Evolutionary conservation across 306 rosid species (phyloP), one percentile per base, ranked within the genome.

Genomic region (Cercis canadensis): DNA sequence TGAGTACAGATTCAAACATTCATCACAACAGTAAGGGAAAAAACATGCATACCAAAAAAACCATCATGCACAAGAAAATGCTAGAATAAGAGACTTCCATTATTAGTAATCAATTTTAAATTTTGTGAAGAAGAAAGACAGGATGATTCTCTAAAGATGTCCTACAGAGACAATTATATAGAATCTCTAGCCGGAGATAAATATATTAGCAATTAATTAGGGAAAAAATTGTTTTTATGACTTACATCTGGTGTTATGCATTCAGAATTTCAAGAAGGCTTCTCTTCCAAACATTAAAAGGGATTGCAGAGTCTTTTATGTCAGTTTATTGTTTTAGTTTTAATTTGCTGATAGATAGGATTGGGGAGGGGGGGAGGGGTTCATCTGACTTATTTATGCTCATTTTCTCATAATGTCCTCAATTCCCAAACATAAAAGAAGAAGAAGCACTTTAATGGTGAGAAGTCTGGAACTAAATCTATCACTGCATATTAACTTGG

Each of bases 271-370:
- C n/a, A 39, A 34, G 58, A 72, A 61, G 39, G 21, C 57, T 32
- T 58, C 70, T 49, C 39, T 33, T 57, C 54, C 60, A 39, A 44
- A 68, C 39, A 24, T 61, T 69, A 60, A 55, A 63, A 63, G 33
- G 47, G 32, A 44, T 34, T 45, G 13, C 41, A 21, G 46, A 56
- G 49, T 56, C 17, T 39, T 57, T 7, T 39, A 56, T 49, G 31
- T 31, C 37, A 39, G 31, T 65, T 1, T 56, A 13, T 64, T 65
- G 36, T 10, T 43, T 45, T 47, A 45, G 60, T 43, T 51, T 56
- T 33, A 40, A 59, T 32, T 49, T 70, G 8, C 62, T 34, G 40
- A 50, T 24, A 24, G 29, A 24, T 24, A 24, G 29, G 29, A 24
- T 24, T 24, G 29, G 29, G 29, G 29, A 3, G 29, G 29, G 1